phyloP scores from a whole-genome alignment of 176 grass and related monocot genomes.

The Carex kokanica region DNA sequence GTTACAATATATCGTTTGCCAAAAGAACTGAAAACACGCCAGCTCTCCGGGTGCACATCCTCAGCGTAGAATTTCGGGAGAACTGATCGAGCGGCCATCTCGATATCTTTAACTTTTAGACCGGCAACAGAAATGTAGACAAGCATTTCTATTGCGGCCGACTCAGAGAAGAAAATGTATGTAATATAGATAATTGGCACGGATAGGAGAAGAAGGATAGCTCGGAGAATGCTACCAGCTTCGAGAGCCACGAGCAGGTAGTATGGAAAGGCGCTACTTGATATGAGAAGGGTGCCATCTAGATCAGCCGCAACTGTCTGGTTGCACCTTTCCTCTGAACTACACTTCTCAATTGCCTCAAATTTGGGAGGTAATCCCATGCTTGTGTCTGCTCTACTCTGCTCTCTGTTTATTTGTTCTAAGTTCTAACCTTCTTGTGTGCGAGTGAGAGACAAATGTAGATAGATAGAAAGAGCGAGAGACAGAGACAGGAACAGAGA shows the following conservation, averaged over 20 bases:
- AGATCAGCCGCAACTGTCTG: slow-evolving; percentile 87
- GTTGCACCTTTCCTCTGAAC: slow-evolving; percentile 51
- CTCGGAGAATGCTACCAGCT: slow-evolving; percentile 80
- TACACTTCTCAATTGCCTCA: slow-evolving; percentile 69
- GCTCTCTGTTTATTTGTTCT: not conserved
- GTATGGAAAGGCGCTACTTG: slow-evolving; percentile 80
- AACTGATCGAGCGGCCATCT: slow-evolving; percentile 77
- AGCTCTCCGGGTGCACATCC: slow-evolving; percentile 97
- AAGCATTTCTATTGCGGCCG: slow-evolving; percentile 64
- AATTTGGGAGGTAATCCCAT: slow-evolving; percentile 50
- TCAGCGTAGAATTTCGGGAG: slow-evolving; percentile 85
- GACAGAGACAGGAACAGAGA: slow-evolving; percentile 17
- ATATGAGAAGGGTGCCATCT: slow-evolving; percentile 87
- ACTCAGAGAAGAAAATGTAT: slow-evolving; percentile 91
- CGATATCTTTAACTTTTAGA: slow-evolving; percentile 67
- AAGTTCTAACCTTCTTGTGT: not conserved
- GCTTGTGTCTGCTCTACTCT: slow-evolving; percentile 12
- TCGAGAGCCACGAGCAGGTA: slow-evolving; percentile 92
- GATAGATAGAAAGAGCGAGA: not conserved
- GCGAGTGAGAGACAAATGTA: not conserved
- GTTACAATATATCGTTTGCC: slow-evolving; percentile 67
- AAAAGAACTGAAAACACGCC: slow-evolving; percentile 80
- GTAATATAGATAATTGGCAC: slow-evolving; percentile 70
- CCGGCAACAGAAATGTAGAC: slow-evolving; percentile 79
- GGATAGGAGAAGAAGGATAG: slow-evolving; percentile 59